These are phyloP conservation scores for Kodamaea sagamina DNA, from an alignment of 805 yeast genomes.

Conservation along the genomic window DNA sequence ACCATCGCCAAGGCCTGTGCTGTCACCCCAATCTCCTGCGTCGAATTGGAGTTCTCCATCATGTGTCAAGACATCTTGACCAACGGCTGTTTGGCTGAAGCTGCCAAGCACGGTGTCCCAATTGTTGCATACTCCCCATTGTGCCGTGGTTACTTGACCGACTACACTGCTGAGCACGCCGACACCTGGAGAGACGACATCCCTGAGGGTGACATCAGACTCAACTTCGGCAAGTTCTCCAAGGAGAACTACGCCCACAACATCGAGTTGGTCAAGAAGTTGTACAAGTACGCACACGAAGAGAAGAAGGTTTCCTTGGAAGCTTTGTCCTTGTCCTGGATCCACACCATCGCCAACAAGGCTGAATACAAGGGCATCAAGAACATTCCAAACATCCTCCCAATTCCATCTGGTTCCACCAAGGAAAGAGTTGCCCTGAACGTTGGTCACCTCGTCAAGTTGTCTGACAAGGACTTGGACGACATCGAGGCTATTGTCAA, in stretches of 20 bases:
- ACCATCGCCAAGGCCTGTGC: slow-evolving; percentile 60
- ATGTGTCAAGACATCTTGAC: slow-evolving; percentile 58
- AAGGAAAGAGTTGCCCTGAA: slow-evolving; percentile 62
- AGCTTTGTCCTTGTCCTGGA: slow-evolving; percentile 41
- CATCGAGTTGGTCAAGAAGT: slow-evolving; percentile 45
- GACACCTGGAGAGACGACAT: slow-evolving; percentile 42
- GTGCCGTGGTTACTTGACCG: slow-evolving; percentile 77
- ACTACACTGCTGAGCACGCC: slow-evolving; percentile 45
- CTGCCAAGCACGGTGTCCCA: slow-evolving; percentile 60
- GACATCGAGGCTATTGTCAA: slow-evolving; percentile 51
- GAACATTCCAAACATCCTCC: slow-evolving; percentile 58
- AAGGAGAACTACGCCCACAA: slow-evolving; percentile 60
- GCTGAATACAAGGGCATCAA: slow-evolving; percentile 44
- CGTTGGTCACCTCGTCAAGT: slow-evolving; percentile 41
- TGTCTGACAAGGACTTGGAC: slow-evolving; percentile 57
- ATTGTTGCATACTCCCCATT: slow-evolving; percentile 82
- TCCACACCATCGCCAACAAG: slow-evolving; percentile 66
- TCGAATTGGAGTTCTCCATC: slow-evolving; percentile 79
- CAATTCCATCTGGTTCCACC: slow-evolving; percentile 79
- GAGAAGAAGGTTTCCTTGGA: slow-evolving; percentile 61
- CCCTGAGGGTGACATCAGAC: slow-evolving; percentile 58
- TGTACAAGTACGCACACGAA: slow-evolving; percentile 51
- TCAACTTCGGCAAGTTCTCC: slow-evolving; percentile 54
- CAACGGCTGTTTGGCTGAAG: slow-evolving; percentile 64
- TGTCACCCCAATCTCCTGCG: slow-evolving; percentile 60